Evolutionary conservation across 2,329 filamentous ascomycete genomes (phyloP).

Genomic region (Chrysoporthe cubensis): DNA sequence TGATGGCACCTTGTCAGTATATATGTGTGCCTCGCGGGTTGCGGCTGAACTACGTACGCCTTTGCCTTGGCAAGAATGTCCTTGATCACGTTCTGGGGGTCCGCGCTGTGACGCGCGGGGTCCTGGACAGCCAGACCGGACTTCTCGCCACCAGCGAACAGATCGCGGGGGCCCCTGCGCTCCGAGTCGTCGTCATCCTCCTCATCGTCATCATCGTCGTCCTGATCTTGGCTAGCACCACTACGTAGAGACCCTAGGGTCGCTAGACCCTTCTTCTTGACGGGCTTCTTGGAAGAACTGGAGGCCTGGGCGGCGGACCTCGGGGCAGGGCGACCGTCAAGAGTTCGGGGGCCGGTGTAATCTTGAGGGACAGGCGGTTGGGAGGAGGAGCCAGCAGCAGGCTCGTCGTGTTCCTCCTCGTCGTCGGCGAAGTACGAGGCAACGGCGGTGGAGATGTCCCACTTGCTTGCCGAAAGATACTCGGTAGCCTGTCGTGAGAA

Average conservation of each 20-base stretch:
- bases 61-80: constrained; percentile 68
- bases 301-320: constrained; percentile 42
- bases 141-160: constrained; percentile 87
- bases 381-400: constrained; percentile 46
- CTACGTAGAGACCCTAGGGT: constrained; percentile 62
- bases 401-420: constrained; percentile 53
- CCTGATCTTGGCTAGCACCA: constrained; percentile 56
- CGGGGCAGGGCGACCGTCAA: constrained; percentile 64
- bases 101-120: constrained; percentile 52
- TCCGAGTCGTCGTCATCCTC: constrained; percentile 59
- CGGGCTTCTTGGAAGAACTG: constrained; percentile 45
- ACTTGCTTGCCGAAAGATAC: constrained; percentile 67
- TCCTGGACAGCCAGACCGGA: constrained; percentile 73
- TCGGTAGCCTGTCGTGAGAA: constrained; percentile 61
- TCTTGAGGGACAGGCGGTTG: constrained; percentile 38
- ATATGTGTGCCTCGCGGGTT: background rate
- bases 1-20: constrained; percentile 38
- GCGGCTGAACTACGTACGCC: constrained; percentile 50
- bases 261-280: constrained; percentile 63
- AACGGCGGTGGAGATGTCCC: constrained; percentile 68
- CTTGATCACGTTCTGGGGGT: constrained; percentile 60
- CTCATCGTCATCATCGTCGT: constrained; percentile 64
- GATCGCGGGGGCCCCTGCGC: constrained; percentile 63
- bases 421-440: constrained; percentile 64
- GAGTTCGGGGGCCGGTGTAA: constrained; percentile 65